Evolutionary conservation across 202 grass and related monocot species (phyloP).

Genomic region (Cymbopogon flexuosus): DNA sequence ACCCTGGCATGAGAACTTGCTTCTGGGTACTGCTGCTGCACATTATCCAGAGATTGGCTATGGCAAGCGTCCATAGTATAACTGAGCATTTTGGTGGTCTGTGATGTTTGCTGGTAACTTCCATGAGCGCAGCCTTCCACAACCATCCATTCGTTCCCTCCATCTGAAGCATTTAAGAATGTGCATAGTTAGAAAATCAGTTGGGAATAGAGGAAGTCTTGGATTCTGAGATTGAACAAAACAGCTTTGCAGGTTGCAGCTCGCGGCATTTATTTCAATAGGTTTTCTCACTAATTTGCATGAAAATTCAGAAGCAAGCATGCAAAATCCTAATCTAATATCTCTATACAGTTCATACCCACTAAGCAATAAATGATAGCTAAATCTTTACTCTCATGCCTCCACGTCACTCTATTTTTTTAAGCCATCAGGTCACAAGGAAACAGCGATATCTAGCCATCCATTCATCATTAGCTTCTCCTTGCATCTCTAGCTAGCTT

Average conservation of each 20-base stretch:
- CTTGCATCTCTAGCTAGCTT: no score
- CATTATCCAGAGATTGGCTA: slow-evolving; percentile 22
- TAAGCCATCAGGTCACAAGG: no score
- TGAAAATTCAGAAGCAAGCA: slow-evolving; percentile 1
- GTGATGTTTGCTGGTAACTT: not conserved
- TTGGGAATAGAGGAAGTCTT: not conserved
- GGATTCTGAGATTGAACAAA: not conserved
- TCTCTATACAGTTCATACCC: no score
- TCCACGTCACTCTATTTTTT: no score
- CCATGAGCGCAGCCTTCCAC: slow-evolving; percentile 31
- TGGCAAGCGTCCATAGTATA: slow-evolving; percentile 25
- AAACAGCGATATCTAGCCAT: no score
- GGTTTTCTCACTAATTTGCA: not conserved
- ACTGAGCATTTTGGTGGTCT: not conserved
- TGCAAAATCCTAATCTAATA: not conserved
- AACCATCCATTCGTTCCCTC: slow-evolving; percentile 1
- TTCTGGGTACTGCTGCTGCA: slow-evolving; percentile 54
- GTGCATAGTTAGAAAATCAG: slow-evolving; percentile 4
- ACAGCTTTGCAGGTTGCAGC: not conserved
- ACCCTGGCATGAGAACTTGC: slow-evolving; percentile 45
- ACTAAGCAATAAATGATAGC: no score
- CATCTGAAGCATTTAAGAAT: slow-evolving; percentile 31
- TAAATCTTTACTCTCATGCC: no score
- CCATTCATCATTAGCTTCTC: no score
- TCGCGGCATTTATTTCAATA: not conserved